Evolutionary conservation across 176 grass and related monocot species (phyloP), one percentile per base, ranked within the genome.

Genomic region (Saccharum spontaneum): DNA sequence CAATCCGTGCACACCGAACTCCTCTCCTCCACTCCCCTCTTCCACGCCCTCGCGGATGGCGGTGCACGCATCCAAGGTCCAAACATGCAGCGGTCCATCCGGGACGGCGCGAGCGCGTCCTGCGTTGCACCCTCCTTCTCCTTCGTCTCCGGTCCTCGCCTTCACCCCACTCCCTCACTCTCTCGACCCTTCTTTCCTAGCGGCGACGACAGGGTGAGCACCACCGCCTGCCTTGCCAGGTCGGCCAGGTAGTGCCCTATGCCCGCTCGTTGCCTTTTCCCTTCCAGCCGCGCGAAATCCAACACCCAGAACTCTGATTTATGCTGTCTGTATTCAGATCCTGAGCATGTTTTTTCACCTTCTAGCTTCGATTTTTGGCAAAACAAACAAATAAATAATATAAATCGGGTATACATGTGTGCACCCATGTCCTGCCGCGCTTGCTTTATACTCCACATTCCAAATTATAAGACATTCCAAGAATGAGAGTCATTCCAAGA

Each of bases 21-120:
- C 28, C 3, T n/a, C 84, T 86, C 54, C 67, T 72, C 76, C 84
- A 86, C 84, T 49, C 83, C 48, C 45, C 52, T 63, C 23, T 45
- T 79, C 67, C 67, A 66, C 67, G 28, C 15, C 67, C 52, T n/a
- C 67, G 54, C 31, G 67, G 40, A 79, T 79, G 67, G n/a, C 54
- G n/a, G 84, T 79, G 84, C 67, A 79, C 84, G 67, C 52, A 72
- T 59, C 59, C 18, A 84, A 34, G 57, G 22, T 61, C 8, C 82
- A 31, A 65, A 8, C 4, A 33, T 7, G 13, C 23, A 28, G 8
- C n/a, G 6, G 23, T 9, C 10, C 49, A 14, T 76, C 73, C 1
- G 20, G 24, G n/a, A 14, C 61, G 24, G 62, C 24, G 24, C 8
- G 10, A 28, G 11, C 24, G 61, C 1, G 24, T 64, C 61, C 24